Conservation (phyloP, 1,284 basidiomycete species). For the Golubevia pallescens region DNA sequence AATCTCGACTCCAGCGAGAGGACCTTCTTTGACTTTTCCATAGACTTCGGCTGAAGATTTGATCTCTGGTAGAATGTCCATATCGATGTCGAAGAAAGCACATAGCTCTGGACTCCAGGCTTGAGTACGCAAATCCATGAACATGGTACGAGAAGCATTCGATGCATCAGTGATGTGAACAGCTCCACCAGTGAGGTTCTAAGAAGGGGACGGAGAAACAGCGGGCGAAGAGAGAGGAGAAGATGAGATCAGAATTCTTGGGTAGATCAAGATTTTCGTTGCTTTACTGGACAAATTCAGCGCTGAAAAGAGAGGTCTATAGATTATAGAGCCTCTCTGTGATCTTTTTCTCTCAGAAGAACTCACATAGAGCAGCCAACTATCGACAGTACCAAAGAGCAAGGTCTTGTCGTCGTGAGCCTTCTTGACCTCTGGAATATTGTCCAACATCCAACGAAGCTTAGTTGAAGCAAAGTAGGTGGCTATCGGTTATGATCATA, state of each 20-base stretch:
- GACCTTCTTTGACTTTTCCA: conserved; percentile 74
- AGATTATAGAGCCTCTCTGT: too few relatives aligned
- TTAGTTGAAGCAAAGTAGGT: conserved; percentile 98
- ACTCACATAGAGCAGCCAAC: conserved; percentile 89
- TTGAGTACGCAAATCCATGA: conserved; percentile 82
- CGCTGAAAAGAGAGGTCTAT: not conserved
- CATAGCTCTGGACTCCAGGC: conserved; percentile 83
- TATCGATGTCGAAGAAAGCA: conserved; percentile 83
- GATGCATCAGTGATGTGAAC: conserved; percentile 94
- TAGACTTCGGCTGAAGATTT: conserved; percentile 92
- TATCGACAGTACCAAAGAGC: conserved; percentile 92
- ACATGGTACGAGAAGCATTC: conserved; percentile 93
- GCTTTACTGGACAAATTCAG: not conserved
- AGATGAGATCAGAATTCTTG: not conserved
- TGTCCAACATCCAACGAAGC: conserved; percentile 93
- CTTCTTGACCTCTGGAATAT: conserved; percentile 77
- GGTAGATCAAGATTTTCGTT: not conserved
- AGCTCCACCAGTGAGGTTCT: conserved; percentile 85
- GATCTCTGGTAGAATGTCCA: conserved; percentile 81
- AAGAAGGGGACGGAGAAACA: conserved; percentile 18
- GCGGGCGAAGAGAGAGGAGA: conserved; percentile 8
- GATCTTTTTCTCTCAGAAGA: not conserved
- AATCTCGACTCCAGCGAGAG: conserved; percentile 80
- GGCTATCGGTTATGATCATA: conserved; percentile 19
- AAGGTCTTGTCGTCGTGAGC: conserved; percentile 85